Percentiles rank a stretch among this genome's conserved stretches.
phyloP scores from a whole-genome alignment of 306 rosid species.

The Cucurbita ficifolia region DNA sequence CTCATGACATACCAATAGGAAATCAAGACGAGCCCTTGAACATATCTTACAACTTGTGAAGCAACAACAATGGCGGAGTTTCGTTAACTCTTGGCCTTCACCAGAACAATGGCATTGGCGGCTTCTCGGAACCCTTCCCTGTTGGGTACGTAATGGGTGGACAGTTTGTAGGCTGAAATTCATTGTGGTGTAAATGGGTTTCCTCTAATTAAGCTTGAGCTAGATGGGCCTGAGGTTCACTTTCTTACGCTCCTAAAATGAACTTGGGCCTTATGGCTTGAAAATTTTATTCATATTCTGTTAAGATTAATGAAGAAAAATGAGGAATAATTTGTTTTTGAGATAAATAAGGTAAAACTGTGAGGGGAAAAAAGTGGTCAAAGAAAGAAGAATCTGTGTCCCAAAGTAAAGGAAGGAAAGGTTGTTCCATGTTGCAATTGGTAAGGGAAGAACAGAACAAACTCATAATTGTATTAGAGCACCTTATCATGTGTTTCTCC shows the following conservation, averaged over 20 bases:
- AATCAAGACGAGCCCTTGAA: constrained; percentile 26
- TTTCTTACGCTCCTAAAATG: too few relatives aligned
- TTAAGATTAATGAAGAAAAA: too few relatives aligned
- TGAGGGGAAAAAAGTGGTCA: constrained; percentile 35
- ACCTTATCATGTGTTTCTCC: constrained; percentile 20
- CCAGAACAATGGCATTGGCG: constrained; percentile 61
- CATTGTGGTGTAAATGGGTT: too few relatives aligned
- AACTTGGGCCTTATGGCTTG: too few relatives aligned
- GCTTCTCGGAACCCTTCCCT: constrained; percentile 53
- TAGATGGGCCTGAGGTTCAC: too few relatives aligned
- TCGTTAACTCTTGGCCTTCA: constrained; percentile 83
- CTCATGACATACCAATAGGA: constrained; percentile 14
- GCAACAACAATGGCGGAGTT: constrained; percentile 33
- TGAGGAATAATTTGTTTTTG: too few relatives aligned
- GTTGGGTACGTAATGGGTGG: constrained; percentile 48
- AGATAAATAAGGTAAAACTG: constrained; percentile 1
- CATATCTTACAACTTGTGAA: constrained; percentile 26
- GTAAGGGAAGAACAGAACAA: constrained; percentile 23
- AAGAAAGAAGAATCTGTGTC: constrained; percentile 13
- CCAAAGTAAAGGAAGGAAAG: constrained; percentile 12
- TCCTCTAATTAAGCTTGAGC: too few relatives aligned
- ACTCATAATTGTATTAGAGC: constrained; percentile 11
- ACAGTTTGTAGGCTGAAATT: constrained; percentile 68
- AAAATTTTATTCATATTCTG: too few relatives aligned
- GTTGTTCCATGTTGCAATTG: constrained; percentile 25